Base-by-base conservation (phyloP, 495 filamentous ascomycete species). In the Annulohypoxylon bovei region DNA sequence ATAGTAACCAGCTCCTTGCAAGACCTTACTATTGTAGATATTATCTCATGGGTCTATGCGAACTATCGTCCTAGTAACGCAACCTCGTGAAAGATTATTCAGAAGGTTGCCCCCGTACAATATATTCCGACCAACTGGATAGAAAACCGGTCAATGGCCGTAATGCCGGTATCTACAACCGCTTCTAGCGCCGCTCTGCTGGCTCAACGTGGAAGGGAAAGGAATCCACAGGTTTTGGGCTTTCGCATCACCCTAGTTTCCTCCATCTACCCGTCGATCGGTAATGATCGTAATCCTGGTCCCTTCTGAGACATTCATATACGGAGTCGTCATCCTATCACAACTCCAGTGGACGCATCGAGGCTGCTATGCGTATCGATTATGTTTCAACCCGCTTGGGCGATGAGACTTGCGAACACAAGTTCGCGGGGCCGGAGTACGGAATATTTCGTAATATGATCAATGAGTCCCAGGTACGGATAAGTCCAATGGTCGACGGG, bases 241-340 rank as follows among this genome's bases (percentile, higher is more conserved):
- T 42, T 32, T 20, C 44, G 49, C 49, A 7, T 40, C 40, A 39
- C 30, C 57, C 37, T 55, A n/a, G 12, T 28, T 9, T 40, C 25
- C 42, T 59, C 46, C 47, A 42, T 53, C 54, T 40, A 60, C 35
- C 46, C 22, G 37, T 61, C n/a, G 44, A 32, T 67, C 57, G 33
- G 46, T 18, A 22, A 61, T 57, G 11, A 33, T 53, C 25, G 7
- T 11, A 52, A 42, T 37, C 65, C 70, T 27, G 22, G 65, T 68
- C 50, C 12, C 23, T 55, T 47, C 65, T 68, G 65, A 72, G 65
- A 72, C 70, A 64, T 61, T 55, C 37, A 57, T 50, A 39, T 65
- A 49, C 44, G 42, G 42, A 35, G 54, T n/a, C 25, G 32, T 56
- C 53, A 56, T 67, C 49, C 28, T 61, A 61, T 50, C 30, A 44